Evolutionary conservation across 345 rosid species (phyloP), one percentile per base, ranked within the genome.

Genomic region (Hibiscus syriacus): DNA sequence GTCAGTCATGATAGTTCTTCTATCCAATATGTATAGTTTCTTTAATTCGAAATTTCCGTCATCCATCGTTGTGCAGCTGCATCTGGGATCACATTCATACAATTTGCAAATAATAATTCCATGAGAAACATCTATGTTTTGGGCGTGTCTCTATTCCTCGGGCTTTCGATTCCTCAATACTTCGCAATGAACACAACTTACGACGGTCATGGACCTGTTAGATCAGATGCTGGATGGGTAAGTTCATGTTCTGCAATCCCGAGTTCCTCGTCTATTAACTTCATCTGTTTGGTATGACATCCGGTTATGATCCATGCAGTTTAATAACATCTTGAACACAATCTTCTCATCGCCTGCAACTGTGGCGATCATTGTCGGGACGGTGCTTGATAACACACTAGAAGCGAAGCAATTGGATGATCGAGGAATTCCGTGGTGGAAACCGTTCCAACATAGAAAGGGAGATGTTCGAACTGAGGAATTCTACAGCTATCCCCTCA

Each of bases 341-440:
- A 77, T 91, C 60, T 94, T 94, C 83, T 87, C 96, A 14, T 94
- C 97, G 22, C 77, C 95, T 19, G 90, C 97, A 0, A 83, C 92
- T 0, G 85, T 91, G 73, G 99, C 95, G 1, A 82, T 88, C 60
- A 83, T 85, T 0, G 25, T 94, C 0, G 96, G 88, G n/a, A 80
- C 84, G 1, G 25, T 84, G 52, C 84, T 94, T 0, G 99, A 94
- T 70, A 91, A 87, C 85, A 91, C 95, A 0, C 83, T 94, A 0
- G 91, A 89, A 0, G 81, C 92, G 0, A 71, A 70, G 67, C 56
- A 69, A 0, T 22, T 20, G 3, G 43, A 25, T 0, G 99, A 85
- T 52, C 82, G 97, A 83, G 96, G 99, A 72, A 52, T 83, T 54
- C 76, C 80, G 5, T 94, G 97, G 99, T 94, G 96, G 99, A 77